Evolutionary conservation across 129 eudicot species (phyloP).

Genomic region (Chrysanthemum lavandulifolium): DNA sequence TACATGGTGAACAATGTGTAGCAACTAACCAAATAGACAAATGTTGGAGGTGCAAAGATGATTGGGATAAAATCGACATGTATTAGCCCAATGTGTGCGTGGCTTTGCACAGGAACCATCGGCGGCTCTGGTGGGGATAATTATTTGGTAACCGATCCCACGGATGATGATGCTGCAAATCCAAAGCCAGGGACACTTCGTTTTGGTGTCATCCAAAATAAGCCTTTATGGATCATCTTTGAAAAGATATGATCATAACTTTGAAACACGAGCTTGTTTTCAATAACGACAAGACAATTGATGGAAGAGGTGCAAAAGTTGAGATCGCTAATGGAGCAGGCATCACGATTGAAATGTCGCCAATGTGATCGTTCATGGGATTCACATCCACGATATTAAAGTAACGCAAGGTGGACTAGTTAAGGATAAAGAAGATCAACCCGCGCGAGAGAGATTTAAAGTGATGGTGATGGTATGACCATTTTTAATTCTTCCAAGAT

Average conservation of each 20-base stretch:
- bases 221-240: constrained; percentile 74
- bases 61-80: constrained; percentile 60
- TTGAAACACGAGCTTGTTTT: constrained; percentile 53
- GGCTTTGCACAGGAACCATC: constrained; percentile 53
- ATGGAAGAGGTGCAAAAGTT: constrained; percentile 65
- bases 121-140: constrained; percentile 56
- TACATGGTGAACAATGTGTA: constrained; percentile 29
- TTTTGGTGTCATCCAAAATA: constrained; percentile 53
- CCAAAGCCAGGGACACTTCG: constrained; percentile 72
- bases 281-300: constrained; percentile 60
- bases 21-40: constrained; percentile 57
- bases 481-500: constrained; percentile 42
- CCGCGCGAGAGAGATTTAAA: background rate
- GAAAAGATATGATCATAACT: constrained; percentile 44
- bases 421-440: constrained; percentile 40
- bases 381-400: constrained; percentile 48
- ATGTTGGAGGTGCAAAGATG: constrained; percentile 62
- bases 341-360: constrained; percentile 35
- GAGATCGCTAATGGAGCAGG: constrained; percentile 72
- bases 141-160: constrained; percentile 57
- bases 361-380: constrained; percentile 67
- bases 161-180: constrained; percentile 39
- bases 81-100: constrained; percentile 52
- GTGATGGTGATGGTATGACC: constrained; percentile 69
- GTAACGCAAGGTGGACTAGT: constrained; percentile 45